These are phyloP conservation scores for Suillus spraguei DNA, from an alignment of 768 basidiomycete genomes.

Conservation along the genomic window DNA sequence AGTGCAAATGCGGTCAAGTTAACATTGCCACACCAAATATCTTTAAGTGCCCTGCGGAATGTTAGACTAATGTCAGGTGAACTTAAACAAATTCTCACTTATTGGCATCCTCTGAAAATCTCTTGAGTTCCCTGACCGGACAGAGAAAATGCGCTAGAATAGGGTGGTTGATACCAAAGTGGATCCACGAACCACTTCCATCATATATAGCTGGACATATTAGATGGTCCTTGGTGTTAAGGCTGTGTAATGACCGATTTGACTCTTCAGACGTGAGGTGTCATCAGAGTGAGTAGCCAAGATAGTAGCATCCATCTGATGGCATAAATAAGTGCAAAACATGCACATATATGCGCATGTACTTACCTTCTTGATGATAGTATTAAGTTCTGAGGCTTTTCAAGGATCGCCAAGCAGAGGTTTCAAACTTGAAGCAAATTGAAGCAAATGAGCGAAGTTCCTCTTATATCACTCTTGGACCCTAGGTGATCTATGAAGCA, in stretches of 20 bases:
- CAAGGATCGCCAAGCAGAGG: background rate
- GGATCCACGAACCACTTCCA: background rate
- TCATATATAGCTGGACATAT: background rate
- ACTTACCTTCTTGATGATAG: conserved; percentile 5
- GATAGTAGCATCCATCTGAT: conserved; percentile 8
- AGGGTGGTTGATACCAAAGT: conserved; percentile 9
- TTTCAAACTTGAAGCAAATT: background rate
- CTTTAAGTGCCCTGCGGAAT: background rate
- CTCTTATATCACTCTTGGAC: background rate
- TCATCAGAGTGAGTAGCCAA: conserved; percentile 5
- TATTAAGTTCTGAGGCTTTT: background rate
- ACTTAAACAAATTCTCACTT: background rate
- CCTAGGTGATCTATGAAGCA: background rate
- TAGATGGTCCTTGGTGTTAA: background rate
- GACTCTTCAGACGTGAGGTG: background rate
- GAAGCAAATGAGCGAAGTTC: background rate
- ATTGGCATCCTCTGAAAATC: background rate
- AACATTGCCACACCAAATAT: background rate
- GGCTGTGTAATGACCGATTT: conserved; percentile 5
- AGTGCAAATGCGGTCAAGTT: background rate
- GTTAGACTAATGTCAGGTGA: background rate
- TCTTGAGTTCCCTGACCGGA: background rate
- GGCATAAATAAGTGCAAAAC: background rate
- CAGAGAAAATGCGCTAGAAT: conserved; percentile 1
- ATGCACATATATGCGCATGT: background rate